These are phyloP conservation scores for Pseudogymnoascus pannorum DNA, from an alignment of 2,329 filamentous ascomycete species.

Conservation along the genomic window DNA sequence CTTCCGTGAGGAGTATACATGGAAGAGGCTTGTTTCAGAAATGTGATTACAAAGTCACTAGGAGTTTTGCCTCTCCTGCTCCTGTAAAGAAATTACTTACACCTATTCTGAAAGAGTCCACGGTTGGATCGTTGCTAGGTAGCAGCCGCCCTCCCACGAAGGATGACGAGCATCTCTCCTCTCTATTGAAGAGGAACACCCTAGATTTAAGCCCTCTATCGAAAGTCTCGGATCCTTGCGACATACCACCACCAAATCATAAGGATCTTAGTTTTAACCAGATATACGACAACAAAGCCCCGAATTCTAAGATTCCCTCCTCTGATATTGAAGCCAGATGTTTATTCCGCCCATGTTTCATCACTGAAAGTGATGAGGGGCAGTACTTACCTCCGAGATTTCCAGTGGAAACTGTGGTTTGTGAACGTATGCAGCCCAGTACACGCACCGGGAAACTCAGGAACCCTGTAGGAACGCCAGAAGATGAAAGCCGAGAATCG, in stretches of 20 bases:
- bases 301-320: background rate
- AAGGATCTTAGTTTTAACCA: background rate
- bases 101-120: background rate
- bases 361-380: background rate
- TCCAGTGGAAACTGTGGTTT: background rate
- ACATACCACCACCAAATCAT: background rate
- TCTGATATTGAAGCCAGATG: background rate
- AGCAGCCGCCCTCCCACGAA: background rate
- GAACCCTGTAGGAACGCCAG: background rate
- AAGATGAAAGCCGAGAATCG: background rate
- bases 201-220: background rate
- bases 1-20: background rate
- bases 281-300: background rate
- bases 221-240: background rate
- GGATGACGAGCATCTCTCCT: background rate
- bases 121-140: background rate
- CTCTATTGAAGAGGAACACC: background rate
- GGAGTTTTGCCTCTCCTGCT: background rate
- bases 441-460: background rate
- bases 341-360: background rate
- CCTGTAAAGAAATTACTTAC: background rate
- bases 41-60: background rate
- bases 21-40: background rate
- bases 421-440: background rate
- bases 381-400: background rate